Conservation (phyloP, 1,139 yeast species). For the Pichia sp. region DNA sequence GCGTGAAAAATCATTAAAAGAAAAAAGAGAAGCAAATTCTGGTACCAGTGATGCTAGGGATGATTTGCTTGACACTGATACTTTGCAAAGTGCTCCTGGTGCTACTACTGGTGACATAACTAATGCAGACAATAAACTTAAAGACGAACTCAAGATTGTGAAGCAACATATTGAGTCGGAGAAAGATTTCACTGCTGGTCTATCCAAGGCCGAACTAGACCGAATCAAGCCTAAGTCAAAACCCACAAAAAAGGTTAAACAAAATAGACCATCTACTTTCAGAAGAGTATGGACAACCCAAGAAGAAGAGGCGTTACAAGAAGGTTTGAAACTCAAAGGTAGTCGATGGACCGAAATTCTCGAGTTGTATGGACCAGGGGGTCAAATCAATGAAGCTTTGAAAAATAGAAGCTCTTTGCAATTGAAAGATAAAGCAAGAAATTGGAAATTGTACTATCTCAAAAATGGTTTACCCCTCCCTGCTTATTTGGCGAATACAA, state of each 20-base stretch:
- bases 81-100: no score
- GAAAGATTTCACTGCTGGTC: neutral
- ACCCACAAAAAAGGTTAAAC: slow-evolving; percentile 16
- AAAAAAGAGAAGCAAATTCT: neutral
- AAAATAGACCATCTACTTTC: slow-evolving; percentile 27
- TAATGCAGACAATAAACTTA: neutral
- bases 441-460: slow-evolving; percentile 82
- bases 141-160: neutral
- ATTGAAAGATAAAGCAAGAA: slow-evolving; percentile 90
- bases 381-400: slow-evolving; percentile 71
- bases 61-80: no score
- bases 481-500: slow-evolving; percentile 67
- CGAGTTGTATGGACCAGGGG: slow-evolving; percentile 89
- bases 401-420: slow-evolving; percentile 87
- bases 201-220: neutral
- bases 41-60: no score
- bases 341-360: slow-evolving; percentile 90
- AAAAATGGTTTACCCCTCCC: slow-evolving; percentile 71
- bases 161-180: neutral
- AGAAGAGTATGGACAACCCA: slow-evolving; percentile 81
- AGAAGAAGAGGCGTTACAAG: slow-evolving; percentile 79
- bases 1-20: neutral
- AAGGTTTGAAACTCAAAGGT: slow-evolving; percentile 77
- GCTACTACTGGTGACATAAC: no score
- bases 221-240: neutral